phyloP scores from a whole-genome alignment of 139 green algal genomes.

The Penium margaritaceum region DNA sequence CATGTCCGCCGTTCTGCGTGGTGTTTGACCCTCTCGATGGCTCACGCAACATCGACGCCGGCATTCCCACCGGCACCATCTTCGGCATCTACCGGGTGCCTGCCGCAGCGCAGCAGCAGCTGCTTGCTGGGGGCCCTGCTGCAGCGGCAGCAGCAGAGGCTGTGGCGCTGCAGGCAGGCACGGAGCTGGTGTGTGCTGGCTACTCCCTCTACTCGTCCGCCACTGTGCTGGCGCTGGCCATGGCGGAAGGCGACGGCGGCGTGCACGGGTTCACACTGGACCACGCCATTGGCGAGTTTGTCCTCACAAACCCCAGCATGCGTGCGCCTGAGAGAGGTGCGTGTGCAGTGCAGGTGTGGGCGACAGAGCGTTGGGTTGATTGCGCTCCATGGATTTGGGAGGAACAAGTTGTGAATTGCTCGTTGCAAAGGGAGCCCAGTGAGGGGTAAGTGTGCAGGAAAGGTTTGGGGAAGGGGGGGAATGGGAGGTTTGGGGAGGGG shows the following conservation, averaged over 20 bases:
- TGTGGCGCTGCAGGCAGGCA: slow-evolving; percentile 17
- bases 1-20: slow-evolving; percentile 44
- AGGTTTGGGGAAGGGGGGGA: not conserved
- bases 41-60: slow-evolving; percentile 60
- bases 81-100: slow-evolving; percentile 61
- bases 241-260: slow-evolving; percentile 17
- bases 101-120: slow-evolving; percentile 10
- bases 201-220: slow-evolving; percentile 61
- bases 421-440: not conserved
- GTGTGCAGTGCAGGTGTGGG: not conserved
- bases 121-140: not conserved
- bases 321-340: slow-evolving; percentile 56
- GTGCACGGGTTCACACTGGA: slow-evolving; percentile 76
- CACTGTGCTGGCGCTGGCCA: slow-evolving; percentile 50
- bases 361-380: too few species aligned
- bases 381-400: slow-evolving; percentile 1
- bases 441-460: not conserved
- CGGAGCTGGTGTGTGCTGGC: slow-evolving; percentile 49
- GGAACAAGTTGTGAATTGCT: not conserved
- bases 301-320: slow-evolving; percentile 76
- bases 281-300: slow-evolving; percentile 77
- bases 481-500: not conserved
- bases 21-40: slow-evolving; percentile 72
- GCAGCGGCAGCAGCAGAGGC: not conserved
- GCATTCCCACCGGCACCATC: slow-evolving; percentile 66